These are phyloP conservation scores for Skeletonema marinoi DNA, from an alignment of 108 stramenopile species.

Conservation along the genomic window DNA sequence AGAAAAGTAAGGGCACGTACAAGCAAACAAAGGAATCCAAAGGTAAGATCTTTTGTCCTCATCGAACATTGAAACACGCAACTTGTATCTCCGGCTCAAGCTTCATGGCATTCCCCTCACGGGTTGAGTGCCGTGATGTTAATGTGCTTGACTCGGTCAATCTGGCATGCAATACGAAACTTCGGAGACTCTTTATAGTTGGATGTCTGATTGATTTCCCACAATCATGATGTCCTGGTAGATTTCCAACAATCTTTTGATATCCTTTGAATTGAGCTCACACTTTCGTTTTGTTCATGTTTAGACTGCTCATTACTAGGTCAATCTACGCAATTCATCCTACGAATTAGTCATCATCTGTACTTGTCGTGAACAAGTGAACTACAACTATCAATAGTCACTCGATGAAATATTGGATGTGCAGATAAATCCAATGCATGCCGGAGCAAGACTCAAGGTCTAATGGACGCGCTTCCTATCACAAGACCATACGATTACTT, in stretches of 20 bases:
- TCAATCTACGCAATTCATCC: neutral
- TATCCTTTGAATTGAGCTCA: neutral
- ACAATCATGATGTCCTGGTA: constrained; percentile 47
- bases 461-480: neutral
- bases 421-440: neutral
- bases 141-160: constrained; percentile 48
- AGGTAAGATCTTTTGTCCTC: constrained; percentile 7
- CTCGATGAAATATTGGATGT: neutral
- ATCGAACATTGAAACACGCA: constrained; percentile 5
- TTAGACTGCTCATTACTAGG: neutral
- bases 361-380: no score
- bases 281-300: neutral
- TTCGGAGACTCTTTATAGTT: constrained; percentile 49
- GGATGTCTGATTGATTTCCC: constrained; percentile 43
- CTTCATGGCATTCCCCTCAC: constrained; percentile 32
- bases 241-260: constrained; percentile 29
- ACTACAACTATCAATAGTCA: neutral
- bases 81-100: constrained; percentile 52
- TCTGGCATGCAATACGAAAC: constrained; percentile 43
- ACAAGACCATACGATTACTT: neutral
- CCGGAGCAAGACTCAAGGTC: no score
- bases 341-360: neutral
- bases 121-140: constrained; percentile 26
- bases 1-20: neutral
- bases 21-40: neutral